These are phyloP conservation scores for Pseudognaphalium luteoalbum DNA, from an alignment of 129 eudicot species.

Conservation along the genomic window DNA sequence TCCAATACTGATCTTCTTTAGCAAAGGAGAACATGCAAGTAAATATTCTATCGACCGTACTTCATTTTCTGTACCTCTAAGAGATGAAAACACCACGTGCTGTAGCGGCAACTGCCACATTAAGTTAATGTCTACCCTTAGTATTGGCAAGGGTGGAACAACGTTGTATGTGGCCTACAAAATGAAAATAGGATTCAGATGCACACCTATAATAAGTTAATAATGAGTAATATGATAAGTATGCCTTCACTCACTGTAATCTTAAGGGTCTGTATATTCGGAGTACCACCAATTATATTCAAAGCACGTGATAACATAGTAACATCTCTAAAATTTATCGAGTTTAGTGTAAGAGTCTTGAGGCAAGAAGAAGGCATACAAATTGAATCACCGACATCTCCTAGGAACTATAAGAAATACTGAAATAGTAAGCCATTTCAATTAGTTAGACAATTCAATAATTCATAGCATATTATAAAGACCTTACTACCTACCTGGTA, in stretches of 20 bases:
- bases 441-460: background rate
- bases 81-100: background rate
- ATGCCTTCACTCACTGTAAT: background rate
- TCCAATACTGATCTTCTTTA: background rate
- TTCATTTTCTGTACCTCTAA: background rate
- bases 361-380: background rate
- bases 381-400: background rate
- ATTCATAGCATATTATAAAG: no score
- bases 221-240: background rate
- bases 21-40: conserved; percentile 4
- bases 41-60: background rate
- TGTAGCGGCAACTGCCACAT: background rate
- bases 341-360: background rate
- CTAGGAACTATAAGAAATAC: background rate
- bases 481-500: background rate
- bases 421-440: background rate
- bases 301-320: conserved; percentile 8
- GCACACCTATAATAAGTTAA: no score
- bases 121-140: background rate
- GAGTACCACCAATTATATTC: background rate
- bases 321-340: background rate
- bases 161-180: background rate
- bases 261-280: background rate
- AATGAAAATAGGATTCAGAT: background rate
- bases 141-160: background rate